Evolutionary conservation across 176 grass and related monocot genomes (phyloP).

Genomic region (Chloris gayana): DNA sequence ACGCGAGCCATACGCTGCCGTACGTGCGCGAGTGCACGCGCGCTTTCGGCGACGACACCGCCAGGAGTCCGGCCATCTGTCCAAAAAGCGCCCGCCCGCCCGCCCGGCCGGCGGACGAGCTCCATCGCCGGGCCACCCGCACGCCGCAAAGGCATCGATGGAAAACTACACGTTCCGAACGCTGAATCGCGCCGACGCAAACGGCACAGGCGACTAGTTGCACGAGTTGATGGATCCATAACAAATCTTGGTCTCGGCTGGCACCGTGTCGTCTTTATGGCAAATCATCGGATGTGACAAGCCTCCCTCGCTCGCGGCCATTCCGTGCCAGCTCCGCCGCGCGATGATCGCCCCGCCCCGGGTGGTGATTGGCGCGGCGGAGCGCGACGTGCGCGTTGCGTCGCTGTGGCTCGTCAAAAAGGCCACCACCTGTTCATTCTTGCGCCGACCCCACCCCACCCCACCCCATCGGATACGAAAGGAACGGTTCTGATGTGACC

Average conservation of each 20-base stretch:
- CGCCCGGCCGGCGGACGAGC: not conserved
- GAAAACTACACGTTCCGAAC: not conserved
- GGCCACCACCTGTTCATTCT: not conserved
- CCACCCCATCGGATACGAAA: not conserved
- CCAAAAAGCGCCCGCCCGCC: not conserved
- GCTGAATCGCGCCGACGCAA: constrained; percentile 24
- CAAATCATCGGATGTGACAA: not conserved
- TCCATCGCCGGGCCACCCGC: not conserved
- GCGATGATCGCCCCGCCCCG: not conserved
- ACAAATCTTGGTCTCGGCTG: constrained; percentile 10
- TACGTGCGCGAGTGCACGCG: not conserved
- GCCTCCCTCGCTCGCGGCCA: constrained; percentile 21
- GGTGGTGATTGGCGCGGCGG: not conserved
- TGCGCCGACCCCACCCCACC: too few species aligned
- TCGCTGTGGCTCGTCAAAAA: not conserved
- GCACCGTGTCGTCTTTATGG: constrained; percentile 3
- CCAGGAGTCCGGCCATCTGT: not conserved
- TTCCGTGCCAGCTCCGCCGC: not conserved
- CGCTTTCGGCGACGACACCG: not conserved
- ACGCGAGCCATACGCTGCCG: not conserved
- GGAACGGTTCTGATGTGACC: constrained; percentile 7
- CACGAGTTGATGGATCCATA: not conserved
- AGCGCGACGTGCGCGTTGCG: constrained; percentile 14
- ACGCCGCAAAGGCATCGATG: not conserved
- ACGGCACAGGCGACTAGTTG: not conserved